Conservation (phyloP, 2,329 filamentous ascomycete genomes). For the Phialemonium atrogriseum region DNA sequence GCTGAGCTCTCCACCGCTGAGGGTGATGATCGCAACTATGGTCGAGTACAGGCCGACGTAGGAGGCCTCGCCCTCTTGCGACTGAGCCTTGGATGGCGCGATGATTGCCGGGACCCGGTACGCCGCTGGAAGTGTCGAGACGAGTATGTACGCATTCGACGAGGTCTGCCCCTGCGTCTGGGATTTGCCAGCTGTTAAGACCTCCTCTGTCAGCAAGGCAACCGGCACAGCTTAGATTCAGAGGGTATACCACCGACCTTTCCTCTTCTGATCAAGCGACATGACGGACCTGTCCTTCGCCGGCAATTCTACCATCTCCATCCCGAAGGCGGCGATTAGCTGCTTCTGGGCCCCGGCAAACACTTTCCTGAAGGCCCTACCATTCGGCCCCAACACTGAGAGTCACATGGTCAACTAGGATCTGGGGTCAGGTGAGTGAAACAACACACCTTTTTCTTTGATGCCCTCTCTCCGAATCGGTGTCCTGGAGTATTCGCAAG, state of each 20-base stretch:
- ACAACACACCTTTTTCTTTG: constrained; percentile 47
- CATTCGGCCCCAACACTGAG: constrained; percentile 61
- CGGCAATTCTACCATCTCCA: constrained; percentile 82
- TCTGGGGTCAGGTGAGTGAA: neutral
- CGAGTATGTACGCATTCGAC: constrained; percentile 69
- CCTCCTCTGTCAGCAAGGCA: constrained; percentile 1
- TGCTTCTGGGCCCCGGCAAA: constrained; percentile 70
- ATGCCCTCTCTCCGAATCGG: constrained; percentile 55
- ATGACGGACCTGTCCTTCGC: constrained; percentile 72
- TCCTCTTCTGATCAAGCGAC: constrained; percentile 55
- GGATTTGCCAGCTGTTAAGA: constrained; percentile 28
- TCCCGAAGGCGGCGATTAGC: constrained; percentile 71
- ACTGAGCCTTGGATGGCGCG: constrained; percentile 58
- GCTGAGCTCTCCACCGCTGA: constrained; percentile 64
- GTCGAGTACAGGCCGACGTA: constrained; percentile 78
- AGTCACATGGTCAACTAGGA: neutral
- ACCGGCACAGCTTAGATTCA: constrained; percentile 3
- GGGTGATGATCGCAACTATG: constrained; percentile 66
- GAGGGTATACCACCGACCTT: constrained; percentile 42
- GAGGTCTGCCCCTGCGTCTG: constrained; percentile 42
- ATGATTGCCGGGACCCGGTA: constrained; percentile 64
- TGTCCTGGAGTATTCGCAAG: constrained; percentile 55
- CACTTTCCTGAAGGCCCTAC: constrained; percentile 64
- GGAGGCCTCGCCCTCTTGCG: constrained; percentile 59
- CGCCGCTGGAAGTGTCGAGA: constrained; percentile 58